phyloP scores from a whole-genome alignment of 2,329 filamentous ascomycete genomes.

The Emmonsiellopsis sp. region DNA sequence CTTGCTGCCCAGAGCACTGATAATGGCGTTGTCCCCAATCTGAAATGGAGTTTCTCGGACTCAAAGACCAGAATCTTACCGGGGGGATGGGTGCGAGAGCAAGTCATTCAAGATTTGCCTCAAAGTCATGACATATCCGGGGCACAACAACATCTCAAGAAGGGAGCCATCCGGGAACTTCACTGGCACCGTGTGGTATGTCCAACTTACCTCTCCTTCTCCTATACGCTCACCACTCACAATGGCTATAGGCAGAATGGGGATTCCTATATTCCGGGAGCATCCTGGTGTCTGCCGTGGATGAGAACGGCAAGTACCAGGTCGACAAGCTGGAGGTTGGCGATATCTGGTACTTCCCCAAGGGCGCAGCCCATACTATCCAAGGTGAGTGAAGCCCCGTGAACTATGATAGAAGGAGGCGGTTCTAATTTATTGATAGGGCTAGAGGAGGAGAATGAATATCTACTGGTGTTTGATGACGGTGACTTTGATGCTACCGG shows the following conservation, averaged over 20 bases:
- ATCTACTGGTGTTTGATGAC: slow-evolving; percentile 57
- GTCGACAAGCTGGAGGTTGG: slow-evolving; percentile 50
- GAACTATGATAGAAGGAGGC: neutral
- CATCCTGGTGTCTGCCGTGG: slow-evolving; percentile 52
- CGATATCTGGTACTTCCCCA: slow-evolving; percentile 62
- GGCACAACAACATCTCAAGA: slow-evolving; percentile 59
- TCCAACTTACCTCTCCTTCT: slow-evolving; percentile 6
- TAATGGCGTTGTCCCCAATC: slow-evolving; percentile 54
- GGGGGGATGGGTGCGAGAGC: slow-evolving; percentile 59
- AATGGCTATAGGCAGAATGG: slow-evolving; percentile 50
- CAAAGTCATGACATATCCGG: slow-evolving; percentile 57
- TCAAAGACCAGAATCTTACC: slow-evolving; percentile 54
- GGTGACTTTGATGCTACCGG: slow-evolving; percentile 56
- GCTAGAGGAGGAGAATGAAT: slow-evolving; percentile 59
- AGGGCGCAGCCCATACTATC: slow-evolving; percentile 54
- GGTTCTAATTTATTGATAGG: slow-evolving; percentile 23
- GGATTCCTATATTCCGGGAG: slow-evolving; percentile 53
- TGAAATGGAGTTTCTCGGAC: slow-evolving; percentile 63
- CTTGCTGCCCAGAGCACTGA: slow-evolving; percentile 55
- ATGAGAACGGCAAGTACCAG: slow-evolving; percentile 51
- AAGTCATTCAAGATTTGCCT: slow-evolving; percentile 59
- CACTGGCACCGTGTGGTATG: slow-evolving; percentile 60
- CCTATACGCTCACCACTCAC: neutral
- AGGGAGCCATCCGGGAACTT: slow-evolving; percentile 56
- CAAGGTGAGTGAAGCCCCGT: slow-evolving; percentile 31